Conservation (phyloP, 1,284 basidiomycete genomes). For the Waitea zeae region DNA sequence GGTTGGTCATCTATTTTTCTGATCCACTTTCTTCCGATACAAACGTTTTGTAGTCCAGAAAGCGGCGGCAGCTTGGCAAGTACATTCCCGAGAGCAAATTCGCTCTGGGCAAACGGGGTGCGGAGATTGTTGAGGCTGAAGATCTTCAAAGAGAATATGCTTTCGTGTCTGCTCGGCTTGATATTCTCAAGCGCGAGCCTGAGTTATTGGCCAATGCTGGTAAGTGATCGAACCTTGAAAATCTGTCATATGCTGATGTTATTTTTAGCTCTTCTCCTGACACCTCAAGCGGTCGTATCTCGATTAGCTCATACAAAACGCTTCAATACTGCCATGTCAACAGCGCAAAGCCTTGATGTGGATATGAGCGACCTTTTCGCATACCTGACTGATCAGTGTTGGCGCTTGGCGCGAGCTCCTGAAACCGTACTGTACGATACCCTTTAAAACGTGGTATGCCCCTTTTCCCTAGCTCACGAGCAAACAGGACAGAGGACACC, state of each 20-base stretch:
- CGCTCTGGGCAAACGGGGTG: conserved; percentile 36
- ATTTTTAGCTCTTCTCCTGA: too few species aligned
- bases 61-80: conserved; percentile 54
- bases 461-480: too few species aligned
- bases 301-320: conserved; percentile 66
- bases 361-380: conserved; percentile 83
- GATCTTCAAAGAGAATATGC: conserved; percentile 82
- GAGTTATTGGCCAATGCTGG: too few species aligned
- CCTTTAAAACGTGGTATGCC: too few species aligned
- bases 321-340: conserved; percentile 68
- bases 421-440: conserved; percentile 38
- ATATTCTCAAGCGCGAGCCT: conserved; percentile 48
- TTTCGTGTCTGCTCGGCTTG: conserved; percentile 64
- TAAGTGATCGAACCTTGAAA: too few species aligned
- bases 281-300: conserved; percentile 61
- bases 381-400: conserved; percentile 62
- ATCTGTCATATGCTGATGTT: too few species aligned
- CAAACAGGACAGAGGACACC: conserved; percentile 38
- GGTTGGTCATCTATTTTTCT: conserved; percentile 12
- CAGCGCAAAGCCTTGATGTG: conserved; percentile 60
- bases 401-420: conserved; percentile 48
- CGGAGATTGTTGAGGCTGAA: conserved; percentile 64
- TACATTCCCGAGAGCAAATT: conserved; percentile 69
- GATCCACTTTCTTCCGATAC: background rate
- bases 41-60: conserved; percentile 25